Percentiles rank a stretch among this genome's conserved stretches.
These are phyloP conservation scores for Acacia acuminata DNA, from an alignment of 306 rosid genomes.

Conservation along the genomic window DNA sequence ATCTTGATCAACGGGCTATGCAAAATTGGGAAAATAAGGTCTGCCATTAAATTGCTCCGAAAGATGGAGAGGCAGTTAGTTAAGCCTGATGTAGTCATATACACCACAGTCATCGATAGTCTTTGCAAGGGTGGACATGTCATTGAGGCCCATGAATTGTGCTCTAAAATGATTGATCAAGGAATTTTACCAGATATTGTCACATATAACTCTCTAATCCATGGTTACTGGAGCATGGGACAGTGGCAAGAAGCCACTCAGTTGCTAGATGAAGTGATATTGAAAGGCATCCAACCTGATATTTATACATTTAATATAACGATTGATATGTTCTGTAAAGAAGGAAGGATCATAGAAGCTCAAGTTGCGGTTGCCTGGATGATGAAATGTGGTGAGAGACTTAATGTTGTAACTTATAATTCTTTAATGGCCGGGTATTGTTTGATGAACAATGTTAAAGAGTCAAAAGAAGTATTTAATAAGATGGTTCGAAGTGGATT, in stretches of 20 bases:
- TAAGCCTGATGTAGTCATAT: background rate
- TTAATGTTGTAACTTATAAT: background rate
- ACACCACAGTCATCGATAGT: background rate
- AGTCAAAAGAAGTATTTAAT: background rate
- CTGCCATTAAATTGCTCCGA: too few relatives aligned
- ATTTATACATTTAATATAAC: too few relatives aligned
- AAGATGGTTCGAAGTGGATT: background rate
- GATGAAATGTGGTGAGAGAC: background rate
- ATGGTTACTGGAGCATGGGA: background rate
- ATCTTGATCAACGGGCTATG: too few relatives aligned
- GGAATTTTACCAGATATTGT: background rate
- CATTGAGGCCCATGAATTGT: background rate
- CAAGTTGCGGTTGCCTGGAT: background rate
- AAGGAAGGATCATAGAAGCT: background rate
- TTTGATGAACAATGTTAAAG: background rate
- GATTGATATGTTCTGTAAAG: too few relatives aligned
- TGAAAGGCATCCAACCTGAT: background rate
- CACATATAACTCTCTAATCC: background rate
- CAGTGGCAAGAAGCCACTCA: background rate
- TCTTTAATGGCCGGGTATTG: background rate
- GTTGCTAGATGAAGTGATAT: background rate
- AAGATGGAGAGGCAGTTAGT: too few relatives aligned
- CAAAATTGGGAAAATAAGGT: too few relatives aligned
- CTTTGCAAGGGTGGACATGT: background rate
- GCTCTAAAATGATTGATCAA: background rate